Percentiles rank a stretch among this genome's conserved stretches.
Evolutionary conservation across 306 rosid species (phyloP).

Genomic region (Myrica gale): DNA sequence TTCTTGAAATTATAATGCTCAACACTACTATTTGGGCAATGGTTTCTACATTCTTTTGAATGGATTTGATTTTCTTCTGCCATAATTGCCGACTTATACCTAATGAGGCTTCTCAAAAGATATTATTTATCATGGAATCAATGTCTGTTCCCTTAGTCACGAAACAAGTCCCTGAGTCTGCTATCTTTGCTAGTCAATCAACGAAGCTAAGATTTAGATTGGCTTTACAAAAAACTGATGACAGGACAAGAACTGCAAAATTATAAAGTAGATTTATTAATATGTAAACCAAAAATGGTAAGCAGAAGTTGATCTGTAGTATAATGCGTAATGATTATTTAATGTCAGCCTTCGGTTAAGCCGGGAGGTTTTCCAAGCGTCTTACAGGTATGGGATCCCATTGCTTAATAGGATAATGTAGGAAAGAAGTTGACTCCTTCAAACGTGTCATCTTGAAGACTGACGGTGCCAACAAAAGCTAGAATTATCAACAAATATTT

Average conservation of each 20-base stretch:
- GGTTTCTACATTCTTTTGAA: slow-evolving; percentile 5
- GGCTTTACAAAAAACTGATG: not conserved
- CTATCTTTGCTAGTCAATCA: not conserved
- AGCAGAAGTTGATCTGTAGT: not conserved
- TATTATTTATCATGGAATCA: slow-evolving; percentile 3
- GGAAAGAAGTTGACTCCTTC: no score
- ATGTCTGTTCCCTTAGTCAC: not conserved
- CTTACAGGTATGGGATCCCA: not conserved
- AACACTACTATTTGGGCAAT: slow-evolving; percentile 3
- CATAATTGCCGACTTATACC: not conserved
- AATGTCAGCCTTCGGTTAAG: not conserved
- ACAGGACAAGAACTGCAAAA: not conserved
- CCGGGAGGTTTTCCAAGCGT: not conserved
- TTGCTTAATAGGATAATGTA: not conserved
- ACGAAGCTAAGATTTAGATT: not conserved
- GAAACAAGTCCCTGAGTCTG: not conserved
- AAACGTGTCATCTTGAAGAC: no score
- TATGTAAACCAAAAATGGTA: not conserved
- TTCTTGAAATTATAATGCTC: slow-evolving; percentile 17
- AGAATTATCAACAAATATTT: no score
- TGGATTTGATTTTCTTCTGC: slow-evolving; percentile 18
- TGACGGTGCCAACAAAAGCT: no score
- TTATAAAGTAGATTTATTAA: not conserved
- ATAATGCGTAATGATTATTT: not conserved
- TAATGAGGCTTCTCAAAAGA: not conserved